These are phyloP conservation scores for Globisporangium middletonii DNA, from an alignment of 352 stramenopile genomes.

Conservation along the genomic window DNA sequence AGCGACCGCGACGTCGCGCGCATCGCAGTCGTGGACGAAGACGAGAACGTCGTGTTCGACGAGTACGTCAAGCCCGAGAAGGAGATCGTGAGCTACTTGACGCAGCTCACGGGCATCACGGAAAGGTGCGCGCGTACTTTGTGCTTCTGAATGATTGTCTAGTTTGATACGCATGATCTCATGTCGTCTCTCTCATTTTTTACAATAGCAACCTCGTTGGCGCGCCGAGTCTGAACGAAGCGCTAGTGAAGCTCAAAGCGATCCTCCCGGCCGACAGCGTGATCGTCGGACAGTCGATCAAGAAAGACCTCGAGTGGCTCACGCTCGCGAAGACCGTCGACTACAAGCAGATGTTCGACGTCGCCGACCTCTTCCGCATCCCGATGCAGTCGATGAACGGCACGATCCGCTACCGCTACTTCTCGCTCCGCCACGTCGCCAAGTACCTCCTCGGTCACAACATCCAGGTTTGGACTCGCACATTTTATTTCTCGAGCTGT, in stretches of 20 bases:
- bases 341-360: slow-evolving; percentile 84
- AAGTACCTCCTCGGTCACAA: slow-evolving; percentile 78
- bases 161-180: background rate
- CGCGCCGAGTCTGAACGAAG: slow-evolving; percentile 65
- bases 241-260: slow-evolving; percentile 63
- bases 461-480: slow-evolving; percentile 41
- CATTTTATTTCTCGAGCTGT: background rate
- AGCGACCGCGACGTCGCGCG: slow-evolving; percentile 87
- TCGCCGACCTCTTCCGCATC: slow-evolving; percentile 80
- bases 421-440: slow-evolving; percentile 77
- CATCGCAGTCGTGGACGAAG: slow-evolving; percentile 86
- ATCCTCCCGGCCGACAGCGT: slow-evolving; percentile 79
- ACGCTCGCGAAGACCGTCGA: slow-evolving; percentile 72
- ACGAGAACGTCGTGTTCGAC: slow-evolving; percentile 84
- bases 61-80: slow-evolving; percentile 85
- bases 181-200: no score
- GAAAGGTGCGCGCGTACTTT: slow-evolving; percentile 34
- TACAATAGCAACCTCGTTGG: slow-evolving; percentile 45
- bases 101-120: slow-evolving; percentile 84
- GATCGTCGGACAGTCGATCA: slow-evolving; percentile 90
- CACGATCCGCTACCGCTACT: slow-evolving; percentile 78
- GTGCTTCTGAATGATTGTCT: background rate
- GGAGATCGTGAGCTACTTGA: slow-evolving; percentile 88
- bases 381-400: slow-evolving; percentile 69
- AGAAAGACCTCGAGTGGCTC: slow-evolving; percentile 92